A percentile compares a stretch with the other conserved stretches of the same genome.
Conservation (phyloP, 163 green algal genomes). For the Volvox carteri region DNA sequence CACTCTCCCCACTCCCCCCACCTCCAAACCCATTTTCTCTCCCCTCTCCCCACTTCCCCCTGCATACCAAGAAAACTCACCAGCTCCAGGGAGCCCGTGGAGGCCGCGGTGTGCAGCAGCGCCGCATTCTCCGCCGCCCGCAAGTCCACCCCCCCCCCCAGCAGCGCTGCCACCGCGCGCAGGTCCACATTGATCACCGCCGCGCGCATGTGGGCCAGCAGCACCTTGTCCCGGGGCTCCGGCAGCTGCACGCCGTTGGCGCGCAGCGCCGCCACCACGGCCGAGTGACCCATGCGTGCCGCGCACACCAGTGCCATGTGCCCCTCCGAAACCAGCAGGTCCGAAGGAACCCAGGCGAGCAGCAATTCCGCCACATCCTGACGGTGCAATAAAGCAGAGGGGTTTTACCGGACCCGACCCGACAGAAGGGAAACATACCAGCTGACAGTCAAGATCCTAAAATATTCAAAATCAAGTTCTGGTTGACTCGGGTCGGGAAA, state of each 20-base stretch:
- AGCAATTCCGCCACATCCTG: slow-evolving; percentile 38
- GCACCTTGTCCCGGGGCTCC: slow-evolving; percentile 6
- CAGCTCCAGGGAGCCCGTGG: slow-evolving; percentile 23
- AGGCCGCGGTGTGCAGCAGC: slow-evolving; percentile 12
- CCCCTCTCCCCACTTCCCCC: neutral
- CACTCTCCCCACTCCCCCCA: neutral
- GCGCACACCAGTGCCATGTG: slow-evolving; percentile 16
- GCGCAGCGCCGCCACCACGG: slow-evolving; percentile 14
- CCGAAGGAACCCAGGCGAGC: slow-evolving; percentile 2
- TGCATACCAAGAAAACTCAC: neutral
- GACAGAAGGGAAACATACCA: too few species aligned
- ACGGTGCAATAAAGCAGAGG: neutral
- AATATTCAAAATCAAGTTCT: too few species aligned
- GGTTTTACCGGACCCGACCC: too few species aligned
- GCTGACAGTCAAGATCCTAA: too few species aligned
- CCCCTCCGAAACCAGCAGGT: neutral
- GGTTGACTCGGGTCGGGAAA: too few species aligned
- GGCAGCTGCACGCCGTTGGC: neutral
- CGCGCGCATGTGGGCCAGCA: neutral
- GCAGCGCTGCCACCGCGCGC: slow-evolving; percentile 12
- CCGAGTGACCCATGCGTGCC: slow-evolving; percentile 13
- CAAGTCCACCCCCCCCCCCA: slow-evolving; percentile 23
- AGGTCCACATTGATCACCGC: neutral
- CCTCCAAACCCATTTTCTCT: neutral
- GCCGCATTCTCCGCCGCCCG: neutral